phyloP scores from a whole-genome alignment of 106 monocot genomes.

The Phalaenopsis equestris region DNA sequence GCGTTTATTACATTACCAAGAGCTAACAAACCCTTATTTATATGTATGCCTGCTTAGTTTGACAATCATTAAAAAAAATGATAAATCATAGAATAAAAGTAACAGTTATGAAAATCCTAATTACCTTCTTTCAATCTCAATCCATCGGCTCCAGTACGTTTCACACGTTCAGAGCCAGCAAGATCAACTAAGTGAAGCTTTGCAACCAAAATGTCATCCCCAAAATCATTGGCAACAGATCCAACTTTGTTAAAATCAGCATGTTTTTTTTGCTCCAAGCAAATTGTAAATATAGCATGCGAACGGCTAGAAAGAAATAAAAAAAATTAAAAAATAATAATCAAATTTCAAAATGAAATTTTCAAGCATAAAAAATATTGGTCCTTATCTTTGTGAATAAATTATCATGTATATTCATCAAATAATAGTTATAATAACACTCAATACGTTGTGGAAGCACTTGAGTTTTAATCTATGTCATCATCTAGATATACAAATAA shows the following conservation, averaged over 20 bases:
- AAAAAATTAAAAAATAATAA: neutral
- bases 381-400: neutral
- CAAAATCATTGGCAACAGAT: slow-evolving; percentile 21
- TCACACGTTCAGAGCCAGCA: slow-evolving; percentile 99
- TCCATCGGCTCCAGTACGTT: slow-evolving; percentile 94
- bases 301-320: slow-evolving; percentile 58
- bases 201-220: slow-evolving; percentile 69
- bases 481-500: neutral
- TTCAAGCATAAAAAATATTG: neutral
- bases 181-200: slow-evolving; percentile 97
- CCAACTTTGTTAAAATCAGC: slow-evolving; percentile 11
- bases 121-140: slow-evolving; percentile 90
- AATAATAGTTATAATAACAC: neutral
- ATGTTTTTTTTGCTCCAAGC: slow-evolving; percentile 71
- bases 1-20: slow-evolving; percentile 99
- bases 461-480: neutral
- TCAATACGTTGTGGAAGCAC: neutral
- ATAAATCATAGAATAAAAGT: neutral
- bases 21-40: slow-evolving; percentile 80
- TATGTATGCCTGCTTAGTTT: slow-evolving; percentile 68
- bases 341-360: neutral
- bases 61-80: neutral
- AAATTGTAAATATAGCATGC: slow-evolving; percentile 99
- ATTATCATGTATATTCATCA: neutral
- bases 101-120: neutral